phyloP scores from a whole-genome alignment of 768 basidiomycete species.

The Tulasnella sp. region DNA sequence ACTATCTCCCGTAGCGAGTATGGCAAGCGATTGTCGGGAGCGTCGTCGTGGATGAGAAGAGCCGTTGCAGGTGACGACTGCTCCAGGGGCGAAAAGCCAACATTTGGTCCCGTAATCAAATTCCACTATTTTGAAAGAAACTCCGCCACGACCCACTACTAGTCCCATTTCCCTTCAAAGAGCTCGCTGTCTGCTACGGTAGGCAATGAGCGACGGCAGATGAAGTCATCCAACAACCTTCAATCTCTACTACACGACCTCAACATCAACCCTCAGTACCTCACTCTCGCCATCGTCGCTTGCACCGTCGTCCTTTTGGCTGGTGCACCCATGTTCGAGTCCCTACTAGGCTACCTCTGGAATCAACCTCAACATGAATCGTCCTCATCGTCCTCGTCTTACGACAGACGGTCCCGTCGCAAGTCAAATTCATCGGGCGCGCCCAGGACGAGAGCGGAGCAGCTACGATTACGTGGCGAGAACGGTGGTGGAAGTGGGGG shows the following conservation, averaged over 20 bases:
- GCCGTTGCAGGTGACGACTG: not conserved
- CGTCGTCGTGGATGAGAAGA: not conserved
- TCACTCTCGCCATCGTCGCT: not conserved
- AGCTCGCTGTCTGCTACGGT: not conserved
- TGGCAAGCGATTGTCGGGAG: not conserved
- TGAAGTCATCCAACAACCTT: not conserved
- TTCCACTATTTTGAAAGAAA: not conserved
- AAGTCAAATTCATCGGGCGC: not conserved
- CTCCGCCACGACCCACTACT: not conserved
- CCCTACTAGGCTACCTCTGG: conserved; percentile 5
- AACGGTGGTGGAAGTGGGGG: not conserved
- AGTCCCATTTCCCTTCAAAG: not conserved
- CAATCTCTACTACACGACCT: not conserved
- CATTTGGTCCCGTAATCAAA: not conserved
- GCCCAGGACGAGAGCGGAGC: conserved; percentile 7
- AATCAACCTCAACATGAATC: not conserved
- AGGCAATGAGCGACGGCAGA: not conserved
- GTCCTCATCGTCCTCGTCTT: not conserved
- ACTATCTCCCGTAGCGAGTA: not conserved
- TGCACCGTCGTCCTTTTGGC: not conserved
- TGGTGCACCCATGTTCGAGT: conserved; percentile 1
- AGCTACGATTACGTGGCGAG: not conserved
- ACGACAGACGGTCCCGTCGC: not conserved
- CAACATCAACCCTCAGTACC: not conserved
- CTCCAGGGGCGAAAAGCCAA: not conserved